phyloP scores from a whole-genome alignment of 768 basidiomycete species.

The Russula griseocarnosa region DNA sequence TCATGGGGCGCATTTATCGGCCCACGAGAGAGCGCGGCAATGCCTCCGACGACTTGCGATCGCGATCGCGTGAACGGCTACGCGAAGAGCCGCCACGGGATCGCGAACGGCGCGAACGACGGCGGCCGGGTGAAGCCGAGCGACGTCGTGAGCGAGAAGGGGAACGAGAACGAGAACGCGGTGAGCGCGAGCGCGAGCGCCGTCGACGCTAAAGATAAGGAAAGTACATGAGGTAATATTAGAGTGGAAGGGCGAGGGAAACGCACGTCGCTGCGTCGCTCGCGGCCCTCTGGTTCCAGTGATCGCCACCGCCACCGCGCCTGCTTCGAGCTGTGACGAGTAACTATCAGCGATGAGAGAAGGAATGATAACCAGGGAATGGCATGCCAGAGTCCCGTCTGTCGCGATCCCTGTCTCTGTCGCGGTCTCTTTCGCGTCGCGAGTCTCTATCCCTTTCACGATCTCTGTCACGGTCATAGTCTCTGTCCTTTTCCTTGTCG shows the following conservation, averaged over 20 bases:
- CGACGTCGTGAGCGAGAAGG: conserved; percentile 70
- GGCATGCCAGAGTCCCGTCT: conserved; percentile 56
- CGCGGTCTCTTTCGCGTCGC: conserved; percentile 47
- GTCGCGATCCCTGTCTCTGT: conserved; percentile 46
- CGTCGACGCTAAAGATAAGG: conserved; percentile 20
- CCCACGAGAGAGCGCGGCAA: conserved; percentile 77
- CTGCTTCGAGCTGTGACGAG: conserved; percentile 42
- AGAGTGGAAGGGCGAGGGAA: not conserved
- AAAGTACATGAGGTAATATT: not conserved
- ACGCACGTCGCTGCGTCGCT: conserved; percentile 62
- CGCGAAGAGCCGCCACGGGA: conserved; percentile 53
- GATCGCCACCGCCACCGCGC: conserved; percentile 51
- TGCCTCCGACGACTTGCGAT: conserved; percentile 57
- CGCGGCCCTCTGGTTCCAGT: conserved; percentile 74
- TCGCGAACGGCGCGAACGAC: conserved; percentile 55
- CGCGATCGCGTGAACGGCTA: conserved; percentile 56
- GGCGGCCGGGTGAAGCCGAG: conserved; percentile 54
- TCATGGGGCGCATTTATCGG: conserved; percentile 89
- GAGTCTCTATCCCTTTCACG: conserved; percentile 47
- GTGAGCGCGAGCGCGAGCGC: conserved; percentile 56
- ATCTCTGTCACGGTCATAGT: conserved; percentile 43
- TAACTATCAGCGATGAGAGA: conserved; percentile 30
- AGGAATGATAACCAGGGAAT: not conserved
- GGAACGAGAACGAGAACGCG: conserved; percentile 47
- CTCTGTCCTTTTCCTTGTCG: conserved; percentile 56